Evolutionary conservation across 129 eudicot species (phyloP).

Genomic region (sunflower (Helianthus annuus)): HanXRQr2.0-SUNRISE NC_035434.2:128704621-128705120

Average conservation of each 20-base stretch:
- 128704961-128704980: constrained; percentile 98
- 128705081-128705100: constrained; percentile 83
- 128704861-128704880: constrained; percentile 85
- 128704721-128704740: no score
- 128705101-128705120: constrained; percentile 79
- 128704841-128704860: constrained; percentile 57
- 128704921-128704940: constrained; percentile 94
- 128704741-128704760: constrained; percentile 43
- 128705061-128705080: constrained; percentile 90
- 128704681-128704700: no score
- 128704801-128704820: constrained; percentile 74
- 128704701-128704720: no score
- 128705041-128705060: constrained; percentile 81
- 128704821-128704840: constrained; percentile 87
- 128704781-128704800: constrained; percentile 95
- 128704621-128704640: no score
- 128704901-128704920: constrained; percentile 85
- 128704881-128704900: constrained; percentile 91
- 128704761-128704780: constrained; percentile 92
- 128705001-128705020: constrained; percentile 78
- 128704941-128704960: constrained; percentile 96
- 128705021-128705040: constrained; percentile 56
- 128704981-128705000: constrained; percentile 88
- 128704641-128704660: no score
- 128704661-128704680: no score